Conservation (phyloP, 768 basidiomycete species). For the Termitomyces sp. region DNA sequence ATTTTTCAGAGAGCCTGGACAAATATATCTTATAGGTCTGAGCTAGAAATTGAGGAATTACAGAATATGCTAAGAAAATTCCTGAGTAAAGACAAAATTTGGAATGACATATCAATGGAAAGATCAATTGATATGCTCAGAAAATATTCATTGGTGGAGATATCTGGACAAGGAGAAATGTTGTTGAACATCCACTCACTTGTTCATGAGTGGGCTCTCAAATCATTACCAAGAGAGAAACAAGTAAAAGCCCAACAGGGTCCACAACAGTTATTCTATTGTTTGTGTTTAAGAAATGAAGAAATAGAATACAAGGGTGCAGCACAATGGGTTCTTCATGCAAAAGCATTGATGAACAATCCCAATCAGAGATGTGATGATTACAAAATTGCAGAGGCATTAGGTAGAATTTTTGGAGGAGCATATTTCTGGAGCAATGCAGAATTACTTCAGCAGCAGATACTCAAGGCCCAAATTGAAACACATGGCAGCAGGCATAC, state of each 20-base stretch:
- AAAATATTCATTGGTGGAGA: not conserved
- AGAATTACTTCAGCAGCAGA: no score
- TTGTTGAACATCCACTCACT: not conserved
- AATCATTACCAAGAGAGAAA: not conserved
- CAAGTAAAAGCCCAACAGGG: not conserved
- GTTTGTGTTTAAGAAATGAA: not conserved
- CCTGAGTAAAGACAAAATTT: not conserved
- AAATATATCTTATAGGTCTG: not conserved
- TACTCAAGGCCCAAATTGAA: no score
- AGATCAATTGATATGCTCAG: not conserved
- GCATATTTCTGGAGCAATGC: no score
- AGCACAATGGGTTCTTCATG: no score
- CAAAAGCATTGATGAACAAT: no score
- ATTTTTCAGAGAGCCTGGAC: not conserved
- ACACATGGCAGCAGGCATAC: no score
- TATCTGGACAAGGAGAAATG: not conserved
- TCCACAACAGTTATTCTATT: not conserved
- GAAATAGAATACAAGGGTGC: no score
- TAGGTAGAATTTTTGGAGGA: no score
- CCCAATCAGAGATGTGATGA: no score
- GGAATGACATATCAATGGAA: not conserved
- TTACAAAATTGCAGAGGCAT: no score
- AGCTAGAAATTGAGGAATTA: not conserved
- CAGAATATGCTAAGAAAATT: not conserved
- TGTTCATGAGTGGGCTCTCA: not conserved